Percentiles rank a stretch among this genome's conserved stretches.
phyloP scores from a whole-genome alignment of 192 early-diverging fungal species.

The Linnemannia zychae region DNA sequence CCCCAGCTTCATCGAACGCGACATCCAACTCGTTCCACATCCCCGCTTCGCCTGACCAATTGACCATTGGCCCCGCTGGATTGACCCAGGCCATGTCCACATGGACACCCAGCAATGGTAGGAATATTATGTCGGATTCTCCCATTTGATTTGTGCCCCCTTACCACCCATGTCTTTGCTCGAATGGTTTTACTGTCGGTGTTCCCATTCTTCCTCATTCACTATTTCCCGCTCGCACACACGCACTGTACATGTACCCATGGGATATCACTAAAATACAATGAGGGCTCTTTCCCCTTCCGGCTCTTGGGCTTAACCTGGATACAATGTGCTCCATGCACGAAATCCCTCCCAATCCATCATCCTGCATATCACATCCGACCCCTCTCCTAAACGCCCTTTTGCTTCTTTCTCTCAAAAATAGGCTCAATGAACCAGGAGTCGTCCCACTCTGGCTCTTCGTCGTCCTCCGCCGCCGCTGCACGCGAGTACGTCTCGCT shows the following conservation, averaged over 20 bases:
- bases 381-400: neutral
- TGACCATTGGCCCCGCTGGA: slow-evolving; percentile 13
- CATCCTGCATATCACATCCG: neutral
- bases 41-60: slow-evolving; percentile 49
- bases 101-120: slow-evolving; percentile 48
- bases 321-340: neutral
- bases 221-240: too few species aligned
- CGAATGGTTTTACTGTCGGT: neutral
- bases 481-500: slow-evolving; percentile 16
- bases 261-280: neutral
- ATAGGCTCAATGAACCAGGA: slow-evolving; percentile 16
- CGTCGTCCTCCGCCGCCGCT: neutral
- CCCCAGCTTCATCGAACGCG: slow-evolving; percentile 18
- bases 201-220: neutral
- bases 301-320: neutral
- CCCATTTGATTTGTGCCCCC: neutral
- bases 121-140: neutral
- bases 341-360: neutral
- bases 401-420: neutral
- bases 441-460: slow-evolving; percentile 4
- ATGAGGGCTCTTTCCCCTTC: neutral
- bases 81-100: slow-evolving; percentile 40
- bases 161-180: neutral
- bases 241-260: neutral
- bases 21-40: slow-evolving; percentile 37